phyloP scores from a whole-genome alignment of 1,284 basidiomycete species.

The Moniliophthora roreri region DNA sequence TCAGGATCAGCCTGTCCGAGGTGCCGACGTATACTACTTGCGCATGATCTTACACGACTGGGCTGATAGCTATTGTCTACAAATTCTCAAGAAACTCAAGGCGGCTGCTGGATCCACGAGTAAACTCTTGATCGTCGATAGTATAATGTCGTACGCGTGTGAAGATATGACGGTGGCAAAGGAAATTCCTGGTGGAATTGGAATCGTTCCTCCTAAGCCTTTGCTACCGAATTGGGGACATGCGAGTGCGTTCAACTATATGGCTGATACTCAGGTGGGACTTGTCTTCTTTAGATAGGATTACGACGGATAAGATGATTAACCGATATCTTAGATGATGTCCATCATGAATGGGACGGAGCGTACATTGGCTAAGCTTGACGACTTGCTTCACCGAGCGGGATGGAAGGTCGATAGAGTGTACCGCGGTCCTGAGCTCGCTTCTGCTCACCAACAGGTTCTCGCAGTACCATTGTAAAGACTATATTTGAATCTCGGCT shows the following conservation, averaged over 20 bases:
- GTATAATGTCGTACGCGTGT: slow-evolving; percentile 29
- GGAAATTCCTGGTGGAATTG: slow-evolving; percentile 16
- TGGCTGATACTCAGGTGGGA: slow-evolving; percentile 26
- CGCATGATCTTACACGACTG: slow-evolving; percentile 35
- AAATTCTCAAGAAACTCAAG: slow-evolving; percentile 30
- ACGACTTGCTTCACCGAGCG: slow-evolving; percentile 19
- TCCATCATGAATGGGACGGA: slow-evolving; percentile 27
- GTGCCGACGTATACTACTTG: slow-evolving; percentile 32
- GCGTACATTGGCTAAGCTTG: slow-evolving; percentile 24
- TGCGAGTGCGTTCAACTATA: slow-evolving; percentile 25
- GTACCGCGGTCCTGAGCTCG: neutral
- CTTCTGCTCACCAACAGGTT: neutral
- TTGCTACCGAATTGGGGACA: slow-evolving; percentile 29
- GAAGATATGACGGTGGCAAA: slow-evolving; percentile 20
- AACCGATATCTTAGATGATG: slow-evolving; percentile 18
- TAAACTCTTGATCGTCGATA: slow-evolving; percentile 36
- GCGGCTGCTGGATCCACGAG: slow-evolving; percentile 28
- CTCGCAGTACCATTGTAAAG: neutral
- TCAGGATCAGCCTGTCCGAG: slow-evolving; percentile 25
- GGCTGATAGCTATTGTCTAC: slow-evolving; percentile 28
- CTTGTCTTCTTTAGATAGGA: neutral
- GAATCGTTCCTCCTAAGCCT: slow-evolving; percentile 25
- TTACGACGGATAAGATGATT: neutral
- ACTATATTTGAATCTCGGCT: neutral
- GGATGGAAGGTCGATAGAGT: slow-evolving; percentile 25